These are phyloP conservation scores for Santalum album DNA, from an alignment of 164 flowering plant genomes.

Conservation along the genomic window DNA sequence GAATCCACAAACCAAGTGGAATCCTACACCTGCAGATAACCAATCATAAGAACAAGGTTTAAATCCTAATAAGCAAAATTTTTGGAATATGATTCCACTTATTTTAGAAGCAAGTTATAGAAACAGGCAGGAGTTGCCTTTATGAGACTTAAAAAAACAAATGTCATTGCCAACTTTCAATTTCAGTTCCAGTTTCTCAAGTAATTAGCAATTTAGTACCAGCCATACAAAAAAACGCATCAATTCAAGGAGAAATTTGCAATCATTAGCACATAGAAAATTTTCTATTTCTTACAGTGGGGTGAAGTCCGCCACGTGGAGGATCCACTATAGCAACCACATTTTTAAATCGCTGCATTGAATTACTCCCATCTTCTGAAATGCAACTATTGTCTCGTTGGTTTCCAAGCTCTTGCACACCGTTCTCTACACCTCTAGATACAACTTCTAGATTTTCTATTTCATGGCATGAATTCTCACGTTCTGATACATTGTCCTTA, in stretches of 20 bases:
- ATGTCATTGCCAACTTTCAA: background rate
- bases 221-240: background rate
- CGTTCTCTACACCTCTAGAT: constrained; percentile 14
- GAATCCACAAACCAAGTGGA: background rate
- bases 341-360: constrained; percentile 37
- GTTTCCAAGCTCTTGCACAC: constrained; percentile 14
- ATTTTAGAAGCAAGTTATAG: background rate
- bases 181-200: background rate
- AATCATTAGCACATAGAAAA: no score
- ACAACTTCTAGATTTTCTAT: constrained; percentile 17
- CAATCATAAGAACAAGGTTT: background rate
- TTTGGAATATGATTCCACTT: background rate
- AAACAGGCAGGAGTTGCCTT: no score
- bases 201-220: background rate
- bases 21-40: background rate
- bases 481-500: constrained; percentile 9
- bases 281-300: constrained; percentile 65
- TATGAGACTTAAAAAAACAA: no score
- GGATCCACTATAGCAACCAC: constrained; percentile 94
- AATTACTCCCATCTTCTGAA: constrained; percentile 21
- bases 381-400: constrained; percentile 12
- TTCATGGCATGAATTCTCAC: constrained; percentile 14
- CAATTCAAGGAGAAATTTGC: no score
- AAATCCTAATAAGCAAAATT: background rate
- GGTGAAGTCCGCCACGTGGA: constrained; percentile 91